Evolutionary conservation across 2,329 filamentous ascomycete species (phyloP).

Genomic region (Talaromyces sp.): DNA sequence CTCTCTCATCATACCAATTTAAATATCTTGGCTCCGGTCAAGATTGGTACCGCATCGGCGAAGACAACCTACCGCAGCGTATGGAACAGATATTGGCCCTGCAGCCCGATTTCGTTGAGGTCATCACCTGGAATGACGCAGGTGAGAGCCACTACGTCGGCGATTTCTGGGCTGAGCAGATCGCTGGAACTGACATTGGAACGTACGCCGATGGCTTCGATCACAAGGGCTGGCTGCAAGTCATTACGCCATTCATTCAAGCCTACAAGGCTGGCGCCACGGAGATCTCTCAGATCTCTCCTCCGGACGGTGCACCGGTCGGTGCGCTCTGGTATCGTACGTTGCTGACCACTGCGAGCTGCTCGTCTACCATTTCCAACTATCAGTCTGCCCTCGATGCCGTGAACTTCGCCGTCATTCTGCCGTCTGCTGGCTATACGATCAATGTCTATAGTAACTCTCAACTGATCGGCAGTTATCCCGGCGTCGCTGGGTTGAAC

Average conservation of each 20-base stretch:
- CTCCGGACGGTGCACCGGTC: neutral
- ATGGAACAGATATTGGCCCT: conserved; percentile 8
- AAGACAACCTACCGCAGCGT: conserved; percentile 6
- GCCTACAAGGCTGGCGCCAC: conserved; percentile 12
- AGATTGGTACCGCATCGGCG: conserved; percentile 13
- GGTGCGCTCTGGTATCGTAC: conserved; percentile 15
- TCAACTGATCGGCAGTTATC: conserved; percentile 7
- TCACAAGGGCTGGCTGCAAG: conserved; percentile 11
- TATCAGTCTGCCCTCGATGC: conserved; percentile 6
- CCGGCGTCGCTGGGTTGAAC: conserved; percentile 1
- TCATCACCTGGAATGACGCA: conserved; percentile 16
- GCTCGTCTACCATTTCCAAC: conserved; percentile 11
- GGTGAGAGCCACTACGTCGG: conserved; percentile 15
- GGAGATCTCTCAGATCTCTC: conserved; percentile 1
- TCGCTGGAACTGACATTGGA: neutral
- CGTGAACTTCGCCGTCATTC: conserved; percentile 12
- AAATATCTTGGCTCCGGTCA: conserved; percentile 9
- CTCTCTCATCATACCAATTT: conserved; percentile 12
- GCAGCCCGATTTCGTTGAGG: conserved; percentile 14
- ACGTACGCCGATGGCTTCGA: conserved; percentile 12
- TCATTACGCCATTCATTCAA: conserved; percentile 9
- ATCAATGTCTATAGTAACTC: conserved; percentile 12
- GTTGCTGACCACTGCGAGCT: conserved; percentile 7
- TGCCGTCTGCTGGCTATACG: conserved; percentile 8
- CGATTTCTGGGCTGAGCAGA: conserved; percentile 12